A percentile compares a stretch with the other conserved stretches of the same genome.
Evolutionary conservation across 352 stramenopile species (phyloP).

Genomic region (Phytophthora cryptogea): DNA sequence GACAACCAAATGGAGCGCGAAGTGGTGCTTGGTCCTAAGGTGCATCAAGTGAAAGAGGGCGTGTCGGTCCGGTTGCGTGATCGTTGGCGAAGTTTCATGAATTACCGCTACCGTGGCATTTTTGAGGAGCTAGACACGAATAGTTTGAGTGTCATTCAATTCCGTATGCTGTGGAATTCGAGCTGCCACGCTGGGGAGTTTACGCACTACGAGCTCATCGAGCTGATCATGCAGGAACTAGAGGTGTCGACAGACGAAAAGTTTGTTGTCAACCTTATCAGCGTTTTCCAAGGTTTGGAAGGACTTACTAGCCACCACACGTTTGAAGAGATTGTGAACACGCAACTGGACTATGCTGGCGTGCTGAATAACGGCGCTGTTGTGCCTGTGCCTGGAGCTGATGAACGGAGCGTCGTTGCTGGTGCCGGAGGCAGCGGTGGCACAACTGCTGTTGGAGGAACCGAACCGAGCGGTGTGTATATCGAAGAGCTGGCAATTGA

Average conservation of each 20-base stretch:
- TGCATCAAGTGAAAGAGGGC: conserved; percentile 86
- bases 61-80: conserved; percentile 84
- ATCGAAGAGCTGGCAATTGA: conserved; percentile 89
- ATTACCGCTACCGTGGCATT: conserved; percentile 84
- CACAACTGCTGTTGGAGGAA: conserved; percentile 15
- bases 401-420: conserved; percentile 28
- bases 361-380: conserved; percentile 24
- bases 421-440: conserved; percentile 9
- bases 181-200: conserved; percentile 79
- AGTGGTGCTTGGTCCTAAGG: conserved; percentile 81
- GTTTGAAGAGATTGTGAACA: conserved; percentile 86
- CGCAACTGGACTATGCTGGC: conserved; percentile 64
- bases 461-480: conserved; percentile 71
- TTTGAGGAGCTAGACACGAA: conserved; percentile 77
- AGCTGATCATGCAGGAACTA: conserved; percentile 89
- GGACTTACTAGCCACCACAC: conserved; percentile 68
- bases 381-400: conserved; percentile 23
- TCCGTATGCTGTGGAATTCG: conserved; percentile 88
- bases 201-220: conserved; percentile 84
- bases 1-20: conserved; percentile 91
- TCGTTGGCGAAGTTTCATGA: conserved; percentile 82
- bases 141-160: conserved; percentile 78
- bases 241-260: conserved; percentile 91
- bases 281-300: conserved; percentile 86
- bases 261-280: conserved; percentile 91